phyloP scores from a whole-genome alignment of 768 basidiomycete genomes.

The Amanita brunnescens region DNA sequence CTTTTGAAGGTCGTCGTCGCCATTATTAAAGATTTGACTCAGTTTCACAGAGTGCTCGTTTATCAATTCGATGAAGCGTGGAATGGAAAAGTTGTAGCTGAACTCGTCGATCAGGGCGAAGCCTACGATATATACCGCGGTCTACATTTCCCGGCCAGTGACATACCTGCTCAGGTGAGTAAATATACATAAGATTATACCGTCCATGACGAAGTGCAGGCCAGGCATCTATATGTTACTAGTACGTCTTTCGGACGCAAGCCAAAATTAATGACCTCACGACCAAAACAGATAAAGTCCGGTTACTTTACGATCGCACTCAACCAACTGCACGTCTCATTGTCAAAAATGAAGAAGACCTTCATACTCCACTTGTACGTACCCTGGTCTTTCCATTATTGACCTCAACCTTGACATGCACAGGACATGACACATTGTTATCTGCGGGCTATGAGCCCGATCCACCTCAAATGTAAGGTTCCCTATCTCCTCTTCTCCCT shows the following conservation, averaged over 20 bases:
- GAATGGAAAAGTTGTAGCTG: constrained; percentile 74
- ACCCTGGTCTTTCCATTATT: background rate
- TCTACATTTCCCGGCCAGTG: constrained; percentile 59
- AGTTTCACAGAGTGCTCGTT: constrained; percentile 73
- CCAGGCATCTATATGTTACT: constrained; percentile 57
- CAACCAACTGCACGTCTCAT: constrained; percentile 70
- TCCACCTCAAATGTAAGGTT: constrained; percentile 67
- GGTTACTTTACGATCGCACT: constrained; percentile 64
- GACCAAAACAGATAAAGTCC: constrained; percentile 52
- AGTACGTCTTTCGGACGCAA: constrained; percentile 29
- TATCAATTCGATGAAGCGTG: constrained; percentile 79
- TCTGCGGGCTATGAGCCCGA: constrained; percentile 81
- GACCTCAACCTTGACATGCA: background rate
- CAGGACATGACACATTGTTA: constrained; percentile 82
- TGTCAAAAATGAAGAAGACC: constrained; percentile 50
- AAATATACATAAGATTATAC: constrained; percentile 1
- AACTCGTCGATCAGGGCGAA: constrained; percentile 70
- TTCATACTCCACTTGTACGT: constrained; percentile 56
- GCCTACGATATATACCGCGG: constrained; percentile 68
- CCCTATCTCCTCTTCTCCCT: background rate
- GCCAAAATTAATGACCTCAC: background rate
- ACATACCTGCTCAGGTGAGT: constrained; percentile 59
- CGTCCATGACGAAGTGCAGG: constrained; percentile 26
- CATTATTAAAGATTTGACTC: constrained; percentile 64
- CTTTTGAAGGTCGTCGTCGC: constrained; percentile 72